Evolutionary conservation across 2,329 filamentous ascomycete genomes (phyloP), one percentile per base, ranked within the genome.

Genomic region (Aspergillus floridensis): DNA sequence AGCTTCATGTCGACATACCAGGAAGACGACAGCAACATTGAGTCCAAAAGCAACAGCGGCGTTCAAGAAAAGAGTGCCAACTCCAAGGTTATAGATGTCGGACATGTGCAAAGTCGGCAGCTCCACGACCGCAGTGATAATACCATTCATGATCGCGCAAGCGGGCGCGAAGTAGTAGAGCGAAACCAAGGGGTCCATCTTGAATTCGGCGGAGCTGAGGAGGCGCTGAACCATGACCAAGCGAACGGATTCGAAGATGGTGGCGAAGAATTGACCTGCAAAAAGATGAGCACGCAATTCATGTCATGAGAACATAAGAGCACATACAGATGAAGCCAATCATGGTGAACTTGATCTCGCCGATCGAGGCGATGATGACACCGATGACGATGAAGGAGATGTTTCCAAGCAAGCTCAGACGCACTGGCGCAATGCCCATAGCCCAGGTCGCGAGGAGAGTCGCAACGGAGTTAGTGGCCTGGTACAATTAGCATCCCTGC

Each of bases 361-460:
- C 95, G 63, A 96, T 85, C 1, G 93, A 96, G 53, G 93, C 93
- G 71, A 98, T 91, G 65, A 97, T 83, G 69, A 98, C 92, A 82
- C 93, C 93, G 53, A 97, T 79, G 56, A 97, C 93, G 72, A 98
- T 98, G 75, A 93, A 85, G 46, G 90, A 93, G 62, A 98, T 92
- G 72, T 98, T 98, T 73, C 91, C 85, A 69, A 98, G 88, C 55
- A 91, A 89, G 81, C 87, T 92, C 67, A 95, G 74, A 79, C 92
- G 95, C 56, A 91, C 88, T 61, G 90, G 86, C 14, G 91, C 86
- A 56, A 96, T 86, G 55, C 92, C 91, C 68, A 98, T 86, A 53
- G 84, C 81, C 93, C 93, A 98, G 66, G 91, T 90, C 31, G 91
- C 89, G 65, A 98, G 78, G 44, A 98, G 87, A 56, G 97, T 93